A percentile compares a stretch with the other conserved stretches of the same genome.
Evolutionary conservation across 208 protist genomes (phyloP).

Genomic region (Vickermania spadyakhi): DNA sequence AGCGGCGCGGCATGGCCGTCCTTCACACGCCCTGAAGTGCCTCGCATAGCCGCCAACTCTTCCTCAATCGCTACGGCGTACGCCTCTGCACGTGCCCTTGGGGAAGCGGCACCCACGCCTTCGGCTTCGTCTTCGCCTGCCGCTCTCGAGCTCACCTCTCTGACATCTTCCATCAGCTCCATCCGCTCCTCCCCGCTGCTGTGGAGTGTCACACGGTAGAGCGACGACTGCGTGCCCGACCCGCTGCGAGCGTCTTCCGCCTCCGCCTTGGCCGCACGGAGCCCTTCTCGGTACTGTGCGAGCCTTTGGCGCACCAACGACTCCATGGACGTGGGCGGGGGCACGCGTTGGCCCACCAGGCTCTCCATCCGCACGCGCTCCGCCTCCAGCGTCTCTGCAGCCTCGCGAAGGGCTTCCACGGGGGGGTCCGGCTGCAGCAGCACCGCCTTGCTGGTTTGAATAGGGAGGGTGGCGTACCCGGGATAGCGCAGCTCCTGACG

Average conservation of each 20-base stretch:
- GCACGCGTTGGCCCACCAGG: conserved; percentile 29
- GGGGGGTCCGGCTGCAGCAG: conserved; percentile 19
- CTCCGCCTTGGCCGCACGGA: neutral
- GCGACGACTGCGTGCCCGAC: too few relatives aligned
- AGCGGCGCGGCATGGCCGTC: neutral
- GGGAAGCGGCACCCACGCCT: neutral
- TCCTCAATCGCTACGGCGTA: too few relatives aligned
- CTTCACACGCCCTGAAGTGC: neutral
- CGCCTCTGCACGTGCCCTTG: neutral
- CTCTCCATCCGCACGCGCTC: conserved; percentile 17
- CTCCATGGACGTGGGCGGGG: conserved; percentile 17
- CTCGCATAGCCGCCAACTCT: neutral
- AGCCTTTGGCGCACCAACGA: conserved; percentile 16
- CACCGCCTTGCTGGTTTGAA: conserved; percentile 30
- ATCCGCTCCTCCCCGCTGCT: neutral
- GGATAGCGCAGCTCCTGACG: conserved; percentile 43
- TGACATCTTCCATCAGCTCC: too few relatives aligned
- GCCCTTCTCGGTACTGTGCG: neutral
- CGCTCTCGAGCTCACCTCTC: neutral
- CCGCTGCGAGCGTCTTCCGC: too few relatives aligned
- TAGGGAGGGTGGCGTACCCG: conserved; percentile 52
- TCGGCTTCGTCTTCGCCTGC: neutral
- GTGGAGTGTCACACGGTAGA: neutral
- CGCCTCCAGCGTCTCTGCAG: conserved; percentile 21
- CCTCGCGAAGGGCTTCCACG: conserved; percentile 11